These are phyloP conservation scores for Coemansia sp. DNA, from an alignment of 192 early-diverging fungal genomes.

Conservation along the genomic window DNA sequence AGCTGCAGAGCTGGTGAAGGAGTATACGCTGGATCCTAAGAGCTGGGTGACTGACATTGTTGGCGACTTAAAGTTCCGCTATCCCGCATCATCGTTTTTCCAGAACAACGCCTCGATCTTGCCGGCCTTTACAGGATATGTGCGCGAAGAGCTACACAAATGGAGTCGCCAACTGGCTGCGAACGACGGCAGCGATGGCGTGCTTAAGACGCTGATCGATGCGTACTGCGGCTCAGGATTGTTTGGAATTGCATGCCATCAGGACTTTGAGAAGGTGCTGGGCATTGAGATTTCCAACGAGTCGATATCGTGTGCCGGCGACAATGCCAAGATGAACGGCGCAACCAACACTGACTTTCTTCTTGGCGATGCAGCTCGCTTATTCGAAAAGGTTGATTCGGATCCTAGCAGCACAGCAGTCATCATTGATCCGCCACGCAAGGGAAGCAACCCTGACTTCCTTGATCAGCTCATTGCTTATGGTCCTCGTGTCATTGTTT, in stretches of 20 bases:
- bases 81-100: slow-evolving; percentile 67
- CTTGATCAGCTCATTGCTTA: slow-evolving; percentile 66
- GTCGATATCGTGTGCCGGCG: slow-evolving; percentile 63
- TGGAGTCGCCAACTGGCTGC: slow-evolving; percentile 26
- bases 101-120: slow-evolving; percentile 70
- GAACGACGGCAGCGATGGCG: slow-evolving; percentile 19
- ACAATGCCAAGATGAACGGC: slow-evolving; percentile 62
- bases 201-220: slow-evolving; percentile 60
- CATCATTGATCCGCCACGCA: slow-evolving; percentile 73
- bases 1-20: slow-evolving; percentile 45
- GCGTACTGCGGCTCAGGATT: slow-evolving; percentile 75
- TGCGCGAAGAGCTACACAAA: slow-evolving; percentile 59
- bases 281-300: slow-evolving; percentile 68
- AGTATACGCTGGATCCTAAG: slow-evolving; percentile 58
- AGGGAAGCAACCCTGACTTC: slow-evolving; percentile 65
- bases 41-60: slow-evolving; percentile 60
- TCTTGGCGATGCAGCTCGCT: slow-evolving; percentile 59
- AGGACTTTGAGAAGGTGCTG: slow-evolving; percentile 61
- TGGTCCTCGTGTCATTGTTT: slow-evolving; percentile 67
- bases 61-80: slow-evolving; percentile 59
- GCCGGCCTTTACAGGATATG: slow-evolving; percentile 61
- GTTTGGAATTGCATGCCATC: slow-evolving; percentile 65
- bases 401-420: slow-evolving; percentile 58
- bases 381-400: slow-evolving; percentile 61
- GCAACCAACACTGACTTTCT: slow-evolving; percentile 60